Evolutionary conservation across 2,329 filamentous ascomycete genomes (phyloP).

Genomic region (Aspergillus niger): DNA sequence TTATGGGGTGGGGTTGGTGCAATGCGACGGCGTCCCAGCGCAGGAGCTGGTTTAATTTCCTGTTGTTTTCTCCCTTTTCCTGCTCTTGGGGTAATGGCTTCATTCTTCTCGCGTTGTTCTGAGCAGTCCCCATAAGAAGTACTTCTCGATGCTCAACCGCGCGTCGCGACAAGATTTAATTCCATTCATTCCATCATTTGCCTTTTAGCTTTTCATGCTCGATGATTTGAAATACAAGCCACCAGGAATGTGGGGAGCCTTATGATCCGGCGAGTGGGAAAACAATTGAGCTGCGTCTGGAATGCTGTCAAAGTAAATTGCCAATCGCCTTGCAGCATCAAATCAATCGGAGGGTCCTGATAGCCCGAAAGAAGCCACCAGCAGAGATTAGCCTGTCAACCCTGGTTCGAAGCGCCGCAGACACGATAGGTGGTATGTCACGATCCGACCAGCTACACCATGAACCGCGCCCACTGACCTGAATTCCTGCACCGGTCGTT

Average conservation of each 20-base stretch:
- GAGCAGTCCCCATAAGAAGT: background rate
- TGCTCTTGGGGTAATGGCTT: background rate
- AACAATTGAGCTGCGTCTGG: slow-evolving; percentile 4
- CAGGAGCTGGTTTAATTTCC: background rate
- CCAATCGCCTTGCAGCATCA: slow-evolving; percentile 6
- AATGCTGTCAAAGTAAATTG: slow-evolving; percentile 15
- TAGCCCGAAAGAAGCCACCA: slow-evolving; percentile 6
- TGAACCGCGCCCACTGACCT: slow-evolving; percentile 2
- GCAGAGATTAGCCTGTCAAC: background rate
- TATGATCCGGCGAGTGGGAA: background rate
- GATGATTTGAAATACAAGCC: slow-evolving; percentile 14
- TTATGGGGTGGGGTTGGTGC: background rate
- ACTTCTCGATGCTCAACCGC: background rate
- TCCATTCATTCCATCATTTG: slow-evolving; percentile 7
- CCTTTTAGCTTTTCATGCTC: slow-evolving; percentile 1
- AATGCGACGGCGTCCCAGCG: background rate
- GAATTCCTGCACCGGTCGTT: slow-evolving; percentile 4
- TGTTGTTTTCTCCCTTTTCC: background rate
- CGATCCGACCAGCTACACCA: background rate
- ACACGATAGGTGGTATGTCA: slow-evolving; percentile 11
- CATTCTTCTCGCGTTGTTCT: background rate
- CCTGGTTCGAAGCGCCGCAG: slow-evolving; percentile 2
- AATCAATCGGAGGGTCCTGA: background rate
- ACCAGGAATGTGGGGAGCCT: slow-evolving; percentile 14
- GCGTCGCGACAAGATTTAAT: background rate